Evolutionary conservation across 179 eudicot species (phyloP).

Genomic region (Beta corolliflora): DNA sequence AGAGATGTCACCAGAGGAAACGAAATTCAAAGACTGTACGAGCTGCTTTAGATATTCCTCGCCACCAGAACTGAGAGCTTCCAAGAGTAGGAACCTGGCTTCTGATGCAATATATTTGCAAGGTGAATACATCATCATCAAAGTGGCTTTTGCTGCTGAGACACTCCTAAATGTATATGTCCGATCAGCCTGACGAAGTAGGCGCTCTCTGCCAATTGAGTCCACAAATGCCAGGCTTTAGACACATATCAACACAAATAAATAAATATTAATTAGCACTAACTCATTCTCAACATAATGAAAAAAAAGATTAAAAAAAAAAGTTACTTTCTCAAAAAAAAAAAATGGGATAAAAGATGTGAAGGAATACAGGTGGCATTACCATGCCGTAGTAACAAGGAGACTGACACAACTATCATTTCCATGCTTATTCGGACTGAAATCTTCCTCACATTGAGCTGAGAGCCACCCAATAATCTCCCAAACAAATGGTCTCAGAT

Average conservation of each 20-base stretch:
- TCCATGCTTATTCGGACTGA: conserved; percentile 35
- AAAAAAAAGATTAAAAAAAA: not conserved
- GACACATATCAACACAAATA: not conserved
- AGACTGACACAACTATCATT: conserved; percentile 42
- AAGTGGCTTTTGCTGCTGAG: conserved; percentile 67
- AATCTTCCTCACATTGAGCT: conserved; percentile 58
- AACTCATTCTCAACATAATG: not conserved
- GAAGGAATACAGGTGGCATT: conserved; percentile 13
- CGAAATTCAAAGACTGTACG: conserved; percentile 43
- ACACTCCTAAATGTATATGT: conserved; percentile 38
- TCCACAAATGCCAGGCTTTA: conserved; percentile 61
- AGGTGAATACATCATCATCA: conserved; percentile 86
- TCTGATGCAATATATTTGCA: conserved; percentile 59
- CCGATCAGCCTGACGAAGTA: conserved; percentile 39
- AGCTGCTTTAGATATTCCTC: conserved; percentile 45
- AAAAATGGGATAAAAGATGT: not conserved
- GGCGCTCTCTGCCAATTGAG: conserved; percentile 55
- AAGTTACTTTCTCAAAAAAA: not conserved
- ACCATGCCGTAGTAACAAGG: conserved; percentile 76
- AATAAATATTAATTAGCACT: conserved; percentile 22
- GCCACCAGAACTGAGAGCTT: conserved; percentile 43
- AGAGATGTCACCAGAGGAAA: conserved; percentile 33
- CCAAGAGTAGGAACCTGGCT: conserved; percentile 49
- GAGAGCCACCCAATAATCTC: conserved; percentile 84
- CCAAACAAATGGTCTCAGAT: conserved; percentile 66